A percentile compares a stretch with the other conserved stretches of the same genome.
Evolutionary conservation across 1,284 basidiomycete species (phyloP).

Genomic region (Puccinia horiana): DNA sequence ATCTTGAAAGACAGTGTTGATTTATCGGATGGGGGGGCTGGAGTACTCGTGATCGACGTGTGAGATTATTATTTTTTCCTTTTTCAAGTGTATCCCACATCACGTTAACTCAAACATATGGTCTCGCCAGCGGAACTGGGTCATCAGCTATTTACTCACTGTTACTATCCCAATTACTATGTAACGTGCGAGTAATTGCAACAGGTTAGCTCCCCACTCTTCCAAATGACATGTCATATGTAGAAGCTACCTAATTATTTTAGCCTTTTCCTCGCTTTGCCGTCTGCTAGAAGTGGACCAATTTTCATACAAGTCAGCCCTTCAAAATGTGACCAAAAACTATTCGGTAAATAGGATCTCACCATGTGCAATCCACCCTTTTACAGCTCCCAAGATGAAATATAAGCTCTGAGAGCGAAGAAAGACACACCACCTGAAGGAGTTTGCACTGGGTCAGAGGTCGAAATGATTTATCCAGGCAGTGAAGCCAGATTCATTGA

Average conservation of each 20-base stretch:
- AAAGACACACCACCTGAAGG: conserved; percentile 69
- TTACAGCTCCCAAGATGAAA: conserved; percentile 73
- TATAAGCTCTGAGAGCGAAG: conserved; percentile 68
- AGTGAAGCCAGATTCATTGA: conserved; percentile 79
- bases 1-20: conserved; percentile 23
- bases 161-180: conserved; percentile 67
- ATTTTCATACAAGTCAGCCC: conserved; percentile 65
- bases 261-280: not conserved
- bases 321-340: conserved; percentile 66
- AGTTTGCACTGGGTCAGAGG: conserved; percentile 74
- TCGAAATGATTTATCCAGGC: conserved; percentile 82
- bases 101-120: conserved; percentile 1
- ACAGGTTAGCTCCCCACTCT: conserved; percentile 65
- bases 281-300: conserved; percentile 68
- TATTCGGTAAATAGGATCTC: conserved; percentile 63
- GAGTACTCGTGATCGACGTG: conserved; percentile 18
- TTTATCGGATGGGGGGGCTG: not conserved
- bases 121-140: conserved; percentile 73
- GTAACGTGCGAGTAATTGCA: conserved; percentile 67
- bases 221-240: conserved; percentile 30
- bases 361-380: conserved; percentile 97
- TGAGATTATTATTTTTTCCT: not conserved
- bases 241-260: not conserved
- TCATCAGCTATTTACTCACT: conserved; percentile 86
- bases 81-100: not conserved